Conservation (phyloP, 345 rosid genomes). For the Lumnitzera racemosa region DNA sequence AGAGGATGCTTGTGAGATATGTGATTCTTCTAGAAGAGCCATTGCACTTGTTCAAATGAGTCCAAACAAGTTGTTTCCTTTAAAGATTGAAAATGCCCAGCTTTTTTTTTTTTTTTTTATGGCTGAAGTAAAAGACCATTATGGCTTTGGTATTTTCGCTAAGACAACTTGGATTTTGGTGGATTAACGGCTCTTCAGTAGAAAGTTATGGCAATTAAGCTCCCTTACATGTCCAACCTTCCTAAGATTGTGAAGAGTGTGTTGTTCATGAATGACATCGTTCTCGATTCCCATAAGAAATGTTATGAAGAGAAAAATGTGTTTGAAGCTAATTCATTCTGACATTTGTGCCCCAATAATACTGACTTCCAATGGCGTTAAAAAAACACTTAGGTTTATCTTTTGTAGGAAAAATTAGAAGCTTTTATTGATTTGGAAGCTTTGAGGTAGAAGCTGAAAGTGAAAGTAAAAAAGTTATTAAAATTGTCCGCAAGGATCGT, state of each 20-base stretch:
- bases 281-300: not conserved
- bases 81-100: too few species aligned
- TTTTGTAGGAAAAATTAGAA: not conserved
- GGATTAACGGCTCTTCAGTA: too few species aligned
- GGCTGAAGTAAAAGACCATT: too few species aligned
- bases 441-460: not conserved
- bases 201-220: too few species aligned
- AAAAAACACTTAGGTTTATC: constrained; percentile 1
- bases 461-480: not conserved
- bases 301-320: not conserved
- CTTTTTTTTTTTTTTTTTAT: too few species aligned
- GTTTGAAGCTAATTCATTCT: not conserved
- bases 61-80: too few species aligned
- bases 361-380: not conserved
- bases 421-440: not conserved
- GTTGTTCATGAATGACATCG: not conserved
- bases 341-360: not conserved
- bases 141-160: too few species aligned
- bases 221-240: too few species aligned
- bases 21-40: too few species aligned
- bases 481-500: not conserved
- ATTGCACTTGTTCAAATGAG: too few species aligned
- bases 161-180: too few species aligned
- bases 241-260: not conserved
- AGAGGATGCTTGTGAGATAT: too few species aligned